These are phyloP conservation scores for Hericium rajendrae DNA, from an alignment of 768 basidiomycete species.

Conservation along the genomic window DNA sequence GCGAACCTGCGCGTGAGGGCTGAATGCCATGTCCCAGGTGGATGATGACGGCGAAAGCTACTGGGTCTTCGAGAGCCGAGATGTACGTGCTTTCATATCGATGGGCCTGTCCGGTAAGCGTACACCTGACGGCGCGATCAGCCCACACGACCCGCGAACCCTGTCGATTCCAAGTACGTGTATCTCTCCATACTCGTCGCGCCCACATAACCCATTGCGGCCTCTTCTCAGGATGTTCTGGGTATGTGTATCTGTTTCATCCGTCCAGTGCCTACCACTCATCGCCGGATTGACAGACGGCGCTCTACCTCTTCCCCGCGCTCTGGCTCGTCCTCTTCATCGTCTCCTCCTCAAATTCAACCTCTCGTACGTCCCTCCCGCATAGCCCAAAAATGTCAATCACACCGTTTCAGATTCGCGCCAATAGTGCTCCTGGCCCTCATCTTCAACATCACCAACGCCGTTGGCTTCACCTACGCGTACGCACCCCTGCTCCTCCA, in stretches of 20 bases:
- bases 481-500: slow-evolving; percentile 29
- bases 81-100: slow-evolving; percentile 44
- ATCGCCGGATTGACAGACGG: slow-evolving; percentile 41
- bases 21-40: slow-evolving; percentile 36
- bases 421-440: slow-evolving; percentile 92
- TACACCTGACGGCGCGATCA: slow-evolving; percentile 20
- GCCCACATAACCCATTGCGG: neutral
- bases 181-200: neutral
- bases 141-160: slow-evolving; percentile 84
- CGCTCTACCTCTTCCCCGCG: slow-evolving; percentile 81
- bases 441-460: slow-evolving; percentile 93
- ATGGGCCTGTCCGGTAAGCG: neutral
- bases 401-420: slow-evolving; percentile 52
- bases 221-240: slow-evolving; percentile 70
- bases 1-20: neutral
- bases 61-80: slow-evolving; percentile 97
- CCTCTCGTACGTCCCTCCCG: slow-evolving; percentile 52
- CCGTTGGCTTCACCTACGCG: slow-evolving; percentile 96
- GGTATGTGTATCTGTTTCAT: slow-evolving; percentile 35
- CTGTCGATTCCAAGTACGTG: slow-evolving; percentile 75
- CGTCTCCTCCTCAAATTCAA: slow-evolving; percentile 86
- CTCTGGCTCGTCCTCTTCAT: slow-evolving; percentile 84
- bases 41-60: slow-evolving; percentile 93
- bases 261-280: neutral
- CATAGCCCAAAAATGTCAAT: slow-evolving; percentile 8